These are phyloP conservation scores for Paramecium tetraurelia DNA, from an alignment of 73 alveolate species.

Conservation along the genomic window DNA sequence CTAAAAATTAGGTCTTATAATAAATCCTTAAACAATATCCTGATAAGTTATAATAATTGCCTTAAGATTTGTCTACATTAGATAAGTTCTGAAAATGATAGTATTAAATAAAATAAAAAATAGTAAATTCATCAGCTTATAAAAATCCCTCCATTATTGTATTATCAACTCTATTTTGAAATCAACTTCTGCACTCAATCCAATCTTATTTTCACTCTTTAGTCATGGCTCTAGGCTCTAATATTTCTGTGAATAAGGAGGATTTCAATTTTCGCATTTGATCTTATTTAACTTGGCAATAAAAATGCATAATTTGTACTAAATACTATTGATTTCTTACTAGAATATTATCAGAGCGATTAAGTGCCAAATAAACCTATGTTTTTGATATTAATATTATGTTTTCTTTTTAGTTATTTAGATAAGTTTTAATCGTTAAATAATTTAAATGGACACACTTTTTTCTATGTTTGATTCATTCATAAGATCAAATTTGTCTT, in stretches of 20 bases:
- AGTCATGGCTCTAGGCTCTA: not conserved
- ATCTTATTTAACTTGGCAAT: not conserved
- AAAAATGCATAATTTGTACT: not conserved
- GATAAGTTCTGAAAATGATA: slow-evolving; percentile 39
- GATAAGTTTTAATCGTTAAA: not conserved
- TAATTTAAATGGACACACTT: slow-evolving; percentile 17
- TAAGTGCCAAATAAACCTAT: not conserved
- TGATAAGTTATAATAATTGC: not conserved
- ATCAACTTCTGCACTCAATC: not conserved
- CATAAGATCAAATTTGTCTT: not conserved
- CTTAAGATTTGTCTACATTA: slow-evolving; percentile 21
- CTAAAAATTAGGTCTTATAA: not conserved
- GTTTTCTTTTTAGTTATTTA: not conserved
- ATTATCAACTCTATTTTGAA: not conserved
- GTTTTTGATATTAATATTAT: not conserved
- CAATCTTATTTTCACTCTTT: not conserved
- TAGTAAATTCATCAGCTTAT: not conserved
- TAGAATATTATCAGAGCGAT: not conserved
- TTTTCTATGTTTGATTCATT: not conserved
- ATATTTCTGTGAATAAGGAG: no score
- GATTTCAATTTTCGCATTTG: not conserved
- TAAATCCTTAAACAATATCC: slow-evolving; percentile 26
- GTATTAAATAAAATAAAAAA: slow-evolving; percentile 11
- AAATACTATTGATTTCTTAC: not conserved
- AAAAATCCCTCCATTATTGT: not conserved